A percentile compares a stretch with the other conserved stretches of the same genome.
phyloP scores from a whole-genome alignment of 164 flowering plant genomes.

The Vitis vinifera region DNA sequence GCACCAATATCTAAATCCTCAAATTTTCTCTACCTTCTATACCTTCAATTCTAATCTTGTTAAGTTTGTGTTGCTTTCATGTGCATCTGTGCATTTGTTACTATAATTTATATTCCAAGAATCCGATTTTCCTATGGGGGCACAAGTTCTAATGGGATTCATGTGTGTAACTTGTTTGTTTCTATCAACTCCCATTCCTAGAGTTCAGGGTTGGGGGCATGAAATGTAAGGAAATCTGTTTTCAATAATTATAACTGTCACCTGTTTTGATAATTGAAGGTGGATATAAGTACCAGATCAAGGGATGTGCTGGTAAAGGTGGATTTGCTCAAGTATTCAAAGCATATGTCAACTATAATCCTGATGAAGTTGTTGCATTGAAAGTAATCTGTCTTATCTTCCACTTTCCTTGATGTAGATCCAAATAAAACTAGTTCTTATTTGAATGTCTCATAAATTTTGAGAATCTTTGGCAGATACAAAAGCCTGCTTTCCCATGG shows the following conservation, averaged over 20 bases:
- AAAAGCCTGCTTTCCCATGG: conserved; percentile 95
- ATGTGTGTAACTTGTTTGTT: not conserved
- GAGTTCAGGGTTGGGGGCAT: not conserved
- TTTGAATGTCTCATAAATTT: not conserved
- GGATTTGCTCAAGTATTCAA: conserved; percentile 92
- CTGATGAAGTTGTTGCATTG: conserved; percentile 85
- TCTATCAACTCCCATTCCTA: not conserved
- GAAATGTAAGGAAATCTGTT: not conserved
- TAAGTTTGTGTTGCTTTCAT: too few species aligned
- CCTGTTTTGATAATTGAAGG: conserved; percentile 42
- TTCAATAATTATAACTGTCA: not conserved
- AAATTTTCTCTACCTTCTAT: too few species aligned
- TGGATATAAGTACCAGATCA: conserved; percentile 79
- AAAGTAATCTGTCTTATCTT: conserved; percentile 50
- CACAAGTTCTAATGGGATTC: too few species aligned
- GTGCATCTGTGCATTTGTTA: too few species aligned
- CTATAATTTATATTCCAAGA: too few species aligned
- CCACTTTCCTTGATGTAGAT: not conserved
- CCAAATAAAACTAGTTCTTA: not conserved
- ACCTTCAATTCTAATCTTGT: too few species aligned
- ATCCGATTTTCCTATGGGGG: too few species aligned
- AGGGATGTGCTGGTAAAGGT: conserved; percentile 93
- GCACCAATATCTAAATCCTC: too few species aligned
- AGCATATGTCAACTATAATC: conserved; percentile 59
- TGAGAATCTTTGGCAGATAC: conserved; percentile 56